These are phyloP conservation scores for Candida mattraensis DNA, from an alignment of 805 yeast species.

Conservation along the genomic window DNA sequence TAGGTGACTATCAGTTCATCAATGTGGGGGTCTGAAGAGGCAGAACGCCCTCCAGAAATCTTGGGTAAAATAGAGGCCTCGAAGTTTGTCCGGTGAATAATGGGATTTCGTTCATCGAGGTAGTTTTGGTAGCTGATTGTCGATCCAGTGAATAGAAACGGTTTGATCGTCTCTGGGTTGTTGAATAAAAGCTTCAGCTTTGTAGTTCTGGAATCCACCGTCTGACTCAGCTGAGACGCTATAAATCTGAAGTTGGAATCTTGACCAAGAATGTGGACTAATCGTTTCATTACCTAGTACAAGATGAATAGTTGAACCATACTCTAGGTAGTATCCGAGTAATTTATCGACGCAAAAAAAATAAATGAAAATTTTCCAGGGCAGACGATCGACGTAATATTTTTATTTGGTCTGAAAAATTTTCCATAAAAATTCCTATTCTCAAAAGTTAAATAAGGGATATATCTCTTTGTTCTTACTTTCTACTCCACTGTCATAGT, in stretches of 20 bases:
- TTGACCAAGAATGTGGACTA: conserved; percentile 20
- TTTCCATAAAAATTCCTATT: conserved; percentile 5
- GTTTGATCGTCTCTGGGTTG: conserved; percentile 8
- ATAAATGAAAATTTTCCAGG: not conserved
- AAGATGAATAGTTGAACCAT: no score
- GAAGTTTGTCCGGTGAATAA: conserved; percentile 4
- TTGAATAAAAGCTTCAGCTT: conserved; percentile 13
- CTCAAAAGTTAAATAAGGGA: not conserved
- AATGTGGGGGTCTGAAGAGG: conserved; percentile 2
- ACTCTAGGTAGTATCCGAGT: no score
- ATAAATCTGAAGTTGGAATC: conserved; percentile 20
- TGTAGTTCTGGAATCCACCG: conserved; percentile 3
- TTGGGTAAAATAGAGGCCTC: conserved; percentile 9
- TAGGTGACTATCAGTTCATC: conserved; percentile 16
- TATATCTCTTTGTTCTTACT: not conserved
- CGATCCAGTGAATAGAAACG: conserved; percentile 12
- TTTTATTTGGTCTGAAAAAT: conserved; percentile 8
- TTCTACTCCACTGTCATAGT: not conserved
- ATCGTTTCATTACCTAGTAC: no score
- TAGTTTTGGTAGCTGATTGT: conserved; percentile 15
- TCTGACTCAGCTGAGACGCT: conserved; percentile 20
- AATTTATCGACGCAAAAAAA: not conserved
- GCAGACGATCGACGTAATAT: conserved; percentile 11
- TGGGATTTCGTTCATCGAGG: conserved; percentile 13
- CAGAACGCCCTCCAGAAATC: conserved; percentile 1